Base-by-base conservation (phyloP, 306 rosid genomes). In the Citrullus mucosospermus region DNA sequence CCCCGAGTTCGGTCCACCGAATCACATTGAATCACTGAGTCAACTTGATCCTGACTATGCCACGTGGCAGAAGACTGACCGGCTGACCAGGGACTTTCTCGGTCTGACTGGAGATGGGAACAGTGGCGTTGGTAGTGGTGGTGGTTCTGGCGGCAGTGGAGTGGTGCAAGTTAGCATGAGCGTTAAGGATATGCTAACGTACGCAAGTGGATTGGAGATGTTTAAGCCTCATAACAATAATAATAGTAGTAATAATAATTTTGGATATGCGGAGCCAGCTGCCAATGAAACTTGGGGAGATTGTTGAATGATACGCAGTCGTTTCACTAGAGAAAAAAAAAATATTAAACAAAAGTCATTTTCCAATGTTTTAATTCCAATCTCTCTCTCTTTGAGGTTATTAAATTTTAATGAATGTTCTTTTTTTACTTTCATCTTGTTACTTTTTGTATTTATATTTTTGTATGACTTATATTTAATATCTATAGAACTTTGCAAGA, bases 21-120 rank as follows among this genome's bases (percentile, higher is more conserved):
- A 68, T 79, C 88, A 86, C n/a, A 76, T 83, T 6, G 62, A 83
- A 85, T 83, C 90, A 9, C 68, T 66, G 69, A 44, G 67, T 20
- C 85, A 76, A 3, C 43, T 79, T 66, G 50, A 75, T 6, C 58
- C 84, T 1, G 78, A 71, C 22, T 74, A 53, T 16, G 41, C 85
- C 75, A 69, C 87, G 78, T 88, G 92, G 92, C 92, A 78, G 22
- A 85, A 79, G 57, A 84, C 78, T 15, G 92, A 91, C 70, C 76
- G 80, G 22, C 82, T 88, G 81, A 95, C 99, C 0, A 86, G 98
- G 46, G 99, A 96, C 86, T 96, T 96, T 61, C 96, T 96, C 0
- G 99, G 99, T 22, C 85, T 96, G 41, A 88, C 90, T 4, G 86
- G 80, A 9, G 88, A 81, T 2, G 81, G 46, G 18, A 76, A 81